Base-by-base conservation (phyloP, 441 rosid species). In the Cnidoscolus chayamansa region DNA sequence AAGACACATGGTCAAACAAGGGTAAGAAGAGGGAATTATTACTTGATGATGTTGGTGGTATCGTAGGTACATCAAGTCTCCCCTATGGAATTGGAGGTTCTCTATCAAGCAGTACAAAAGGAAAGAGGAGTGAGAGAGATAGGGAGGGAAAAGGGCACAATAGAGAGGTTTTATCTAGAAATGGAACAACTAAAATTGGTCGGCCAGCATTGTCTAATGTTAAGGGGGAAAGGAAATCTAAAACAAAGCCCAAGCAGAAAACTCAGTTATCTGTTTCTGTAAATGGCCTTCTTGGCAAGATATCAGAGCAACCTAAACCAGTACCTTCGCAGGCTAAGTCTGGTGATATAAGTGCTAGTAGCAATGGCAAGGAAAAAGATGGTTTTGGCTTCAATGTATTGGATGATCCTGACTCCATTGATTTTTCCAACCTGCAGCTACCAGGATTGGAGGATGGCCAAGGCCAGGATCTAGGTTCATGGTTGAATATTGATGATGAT, bases 401-500 rank as follows among this genome's bases (percentile, higher is more conserved):
- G 81, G 97, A 91, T 84, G 94, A 88, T 63, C 76, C 89, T 59
- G 88, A 82, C 78, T 85, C 88, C 70, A 80, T 92, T 72, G 96
- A 89, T 79, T 81, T 90, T 56, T 87, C 92, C 55, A 73, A 74
- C 74, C 82, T 91, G 80, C 92, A 87, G 78, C 84, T 95, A 69
- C 90, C 93, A n/a, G 94, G 83, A 68, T 78, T 91, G 71, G 90
- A 87, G 70, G 92, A 90, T 77, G 90, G 82, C 71, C 91, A 90
- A 81, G 92, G 89, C 45, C 86, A 93, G 72, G 99, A 95, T 83
- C 80, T 93, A 30, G 92, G 90, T 78, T 87, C 97, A 25, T 96
- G 99, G 99, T 85, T 96, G 84, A 91, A 88, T 83, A 87, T 95
- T 67, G 99, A 93, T 74, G 99, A 96, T 19, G 97, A 93, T 74